phyloP scores from a whole-genome alignment of 2,329 filamentous ascomycete genomes.

The Fusarium annulatum region DNA sequence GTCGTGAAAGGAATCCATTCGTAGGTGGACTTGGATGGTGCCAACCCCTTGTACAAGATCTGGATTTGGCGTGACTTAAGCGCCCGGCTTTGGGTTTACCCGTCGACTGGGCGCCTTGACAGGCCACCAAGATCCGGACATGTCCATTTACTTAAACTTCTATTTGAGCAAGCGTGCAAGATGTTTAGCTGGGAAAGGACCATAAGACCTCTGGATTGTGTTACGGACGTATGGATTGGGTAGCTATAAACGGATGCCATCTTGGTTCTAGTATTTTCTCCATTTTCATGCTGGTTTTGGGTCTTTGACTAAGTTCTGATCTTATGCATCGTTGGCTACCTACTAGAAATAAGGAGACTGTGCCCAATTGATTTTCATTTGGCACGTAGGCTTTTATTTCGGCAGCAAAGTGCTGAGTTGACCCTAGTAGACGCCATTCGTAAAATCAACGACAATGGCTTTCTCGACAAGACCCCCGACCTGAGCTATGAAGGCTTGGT shows the following conservation, averaged over 20 bases:
- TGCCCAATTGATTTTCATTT: neutral
- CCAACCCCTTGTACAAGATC: neutral
- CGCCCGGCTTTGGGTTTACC: neutral
- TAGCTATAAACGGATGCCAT: neutral
- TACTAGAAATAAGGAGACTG: neutral
- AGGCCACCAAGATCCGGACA: neutral
- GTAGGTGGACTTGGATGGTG: neutral
- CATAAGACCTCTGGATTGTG: fast-evolving
- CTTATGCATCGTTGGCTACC: neutral
- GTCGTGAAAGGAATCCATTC: no score
- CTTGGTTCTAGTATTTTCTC: neutral
- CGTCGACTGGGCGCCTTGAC: neutral
- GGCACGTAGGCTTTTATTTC: neutral
- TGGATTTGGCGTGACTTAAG: neutral
- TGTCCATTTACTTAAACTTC: fast-evolving
- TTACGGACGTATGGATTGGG: neutral
- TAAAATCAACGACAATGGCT: slow-evolving; percentile 70
- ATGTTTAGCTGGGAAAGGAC: neutral
- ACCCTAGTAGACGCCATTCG: slow-evolving; percentile 54
- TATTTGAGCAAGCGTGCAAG: no score
- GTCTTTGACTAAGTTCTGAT: neutral
- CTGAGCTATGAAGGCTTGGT: slow-evolving; percentile 68
- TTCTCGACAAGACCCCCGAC: slow-evolving; percentile 61
- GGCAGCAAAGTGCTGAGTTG: neutral
- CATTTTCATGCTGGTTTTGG: fast-evolving